Evolutionary conservation across 345 rosid genomes (phyloP).

Genomic region (Alliaria petiolata): DNA sequence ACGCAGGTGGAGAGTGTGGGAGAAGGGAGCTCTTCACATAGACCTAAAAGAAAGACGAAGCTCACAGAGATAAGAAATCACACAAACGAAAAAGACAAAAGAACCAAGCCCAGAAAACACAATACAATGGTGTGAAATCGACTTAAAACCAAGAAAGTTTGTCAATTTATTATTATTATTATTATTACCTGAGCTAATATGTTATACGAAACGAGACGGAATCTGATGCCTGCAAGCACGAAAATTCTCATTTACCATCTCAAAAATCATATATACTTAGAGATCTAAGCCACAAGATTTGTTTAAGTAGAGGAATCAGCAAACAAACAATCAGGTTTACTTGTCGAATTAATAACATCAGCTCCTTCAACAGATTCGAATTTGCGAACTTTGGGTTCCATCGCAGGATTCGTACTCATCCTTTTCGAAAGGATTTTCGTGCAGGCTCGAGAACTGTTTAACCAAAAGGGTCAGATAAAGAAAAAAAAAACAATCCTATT

Average conservation of each 20-base stretch:
- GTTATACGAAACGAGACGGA: conserved; percentile 65
- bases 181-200: conserved; percentile 68
- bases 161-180: neutral
- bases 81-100: neutral
- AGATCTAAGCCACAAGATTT: neutral
- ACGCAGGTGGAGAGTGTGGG: conserved; percentile 82
- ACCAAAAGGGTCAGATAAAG: neutral
- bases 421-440: conserved; percentile 31
- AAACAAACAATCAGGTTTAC: conserved; percentile 46
- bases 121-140: neutral
- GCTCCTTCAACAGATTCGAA: conserved; percentile 51
- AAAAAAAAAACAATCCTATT: neutral
- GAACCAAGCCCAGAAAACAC: neutral
- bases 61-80: neutral
- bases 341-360: conserved; percentile 36
- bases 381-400: conserved; percentile 37
- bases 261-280: neutral
- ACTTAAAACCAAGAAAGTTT: neutral
- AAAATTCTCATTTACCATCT: neutral
- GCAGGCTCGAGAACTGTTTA: conserved; percentile 11
- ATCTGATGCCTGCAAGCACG: conserved; percentile 46
- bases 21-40: conserved; percentile 69
- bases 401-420: conserved; percentile 49
- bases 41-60: conserved; percentile 42
- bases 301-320: neutral